Evolutionary conservation across 768 basidiomycete species (phyloP).

Genomic region (Rhodotorula kratochvilovae): DNA sequence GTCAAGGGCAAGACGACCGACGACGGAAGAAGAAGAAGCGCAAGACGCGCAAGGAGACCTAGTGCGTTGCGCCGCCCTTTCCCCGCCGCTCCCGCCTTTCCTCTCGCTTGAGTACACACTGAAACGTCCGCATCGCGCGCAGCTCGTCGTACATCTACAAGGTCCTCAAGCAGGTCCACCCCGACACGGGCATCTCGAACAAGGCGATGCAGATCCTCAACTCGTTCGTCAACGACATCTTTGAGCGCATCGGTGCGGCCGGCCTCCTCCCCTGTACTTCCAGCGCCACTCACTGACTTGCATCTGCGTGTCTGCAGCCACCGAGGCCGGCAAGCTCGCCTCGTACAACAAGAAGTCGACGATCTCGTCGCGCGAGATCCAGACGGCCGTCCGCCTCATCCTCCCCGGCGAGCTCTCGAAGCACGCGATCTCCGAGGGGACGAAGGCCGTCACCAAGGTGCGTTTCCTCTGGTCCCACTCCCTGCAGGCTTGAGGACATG

Average conservation of each 20-base stretch:
- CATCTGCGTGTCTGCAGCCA: conserved; percentile 49
- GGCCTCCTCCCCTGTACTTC: background rate
- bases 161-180: conserved; percentile 68
- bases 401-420: conserved; percentile 87
- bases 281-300: background rate
- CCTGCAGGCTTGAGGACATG: too few relatives aligned
- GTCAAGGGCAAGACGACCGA: background rate
- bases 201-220: conserved; percentile 49
- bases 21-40: conserved; percentile 27
- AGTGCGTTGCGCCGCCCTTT: conserved; percentile 45
- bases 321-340: conserved; percentile 65
- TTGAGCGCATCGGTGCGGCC: conserved; percentile 52
- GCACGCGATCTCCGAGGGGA: conserved; percentile 90
- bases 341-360: conserved; percentile 98
- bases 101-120: too few relatives aligned
- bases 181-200: conserved; percentile 98
- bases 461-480: too few relatives aligned
- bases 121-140: background rate
- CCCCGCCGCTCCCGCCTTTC: too few relatives aligned
- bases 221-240: conserved; percentile 47
- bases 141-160: conserved; percentile 46
- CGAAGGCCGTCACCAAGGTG: conserved; percentile 74
- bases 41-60: conserved; percentile 61
- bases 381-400: conserved; percentile 92
- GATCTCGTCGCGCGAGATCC: conserved; percentile 97